These are phyloP conservation scores for Aspergillus fumigatiaffinis DNA, from an alignment of 2,329 filamentous ascomycete genomes.

Conservation along the genomic window DNA sequence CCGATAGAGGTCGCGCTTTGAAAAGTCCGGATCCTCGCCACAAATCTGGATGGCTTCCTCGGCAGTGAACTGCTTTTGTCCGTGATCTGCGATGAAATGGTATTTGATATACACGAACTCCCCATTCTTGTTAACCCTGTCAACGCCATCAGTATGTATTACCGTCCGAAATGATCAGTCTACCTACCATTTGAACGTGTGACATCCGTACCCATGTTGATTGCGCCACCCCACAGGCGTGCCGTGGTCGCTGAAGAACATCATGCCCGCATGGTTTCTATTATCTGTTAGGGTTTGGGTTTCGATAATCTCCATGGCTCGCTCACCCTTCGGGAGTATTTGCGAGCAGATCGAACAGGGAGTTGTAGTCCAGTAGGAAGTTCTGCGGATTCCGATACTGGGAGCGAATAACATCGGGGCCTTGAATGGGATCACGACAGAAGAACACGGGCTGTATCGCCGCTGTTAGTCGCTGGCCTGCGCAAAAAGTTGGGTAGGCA, in stretches of 20 bases:
- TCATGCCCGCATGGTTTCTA: constrained; percentile 46
- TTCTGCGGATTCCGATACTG: constrained; percentile 47
- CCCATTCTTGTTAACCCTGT: constrained; percentile 44
- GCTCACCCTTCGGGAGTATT: constrained; percentile 42
- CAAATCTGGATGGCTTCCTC: constrained; percentile 43
- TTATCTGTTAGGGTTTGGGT: neutral
- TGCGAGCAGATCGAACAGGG: constrained; percentile 48
- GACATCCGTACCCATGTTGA: constrained; percentile 44
- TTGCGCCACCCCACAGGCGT: constrained; percentile 46
- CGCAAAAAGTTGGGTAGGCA: neutral
- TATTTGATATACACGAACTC: constrained; percentile 52
- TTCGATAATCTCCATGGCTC: too few relatives aligned
- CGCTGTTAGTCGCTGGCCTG: neutral
- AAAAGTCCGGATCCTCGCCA: constrained; percentile 50
- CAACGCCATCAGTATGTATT: constrained; percentile 7
- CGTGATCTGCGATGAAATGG: constrained; percentile 47
- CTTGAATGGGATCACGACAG: constrained; percentile 46
- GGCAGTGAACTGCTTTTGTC: constrained; percentile 47
- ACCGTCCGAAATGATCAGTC: too few relatives aligned
- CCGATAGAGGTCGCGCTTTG: constrained; percentile 46
- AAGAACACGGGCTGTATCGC: constrained; percentile 44
- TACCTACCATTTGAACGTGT: constrained; percentile 44
- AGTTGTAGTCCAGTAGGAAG: constrained; percentile 48
- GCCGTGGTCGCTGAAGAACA: constrained; percentile 51
- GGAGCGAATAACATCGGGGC: constrained; percentile 47